These are phyloP conservation scores for Trifolium repens DNA, from an alignment of 306 rosid genomes.

Conservation along the genomic window DNA sequence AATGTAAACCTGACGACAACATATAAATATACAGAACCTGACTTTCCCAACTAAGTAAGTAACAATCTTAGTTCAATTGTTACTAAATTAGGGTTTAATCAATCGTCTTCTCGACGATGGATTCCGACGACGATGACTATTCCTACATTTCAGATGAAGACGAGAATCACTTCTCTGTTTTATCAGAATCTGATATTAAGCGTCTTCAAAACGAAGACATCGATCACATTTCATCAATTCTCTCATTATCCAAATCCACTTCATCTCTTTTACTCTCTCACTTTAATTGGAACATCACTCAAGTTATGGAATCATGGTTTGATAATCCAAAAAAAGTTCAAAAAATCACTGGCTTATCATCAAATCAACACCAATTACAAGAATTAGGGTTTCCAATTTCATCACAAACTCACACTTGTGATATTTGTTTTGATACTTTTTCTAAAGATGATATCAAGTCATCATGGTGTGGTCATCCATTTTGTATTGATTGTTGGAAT, in stretches of 20 bases:
- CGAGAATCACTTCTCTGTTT: neutral
- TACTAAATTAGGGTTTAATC: no score
- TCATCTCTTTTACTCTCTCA: neutral
- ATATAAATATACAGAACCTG: no score
- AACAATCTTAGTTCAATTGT: no score
- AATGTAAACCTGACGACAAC: no score
- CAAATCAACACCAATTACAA: neutral
- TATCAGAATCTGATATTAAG: neutral
- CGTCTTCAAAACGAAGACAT: neutral
- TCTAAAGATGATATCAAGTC: neutral
- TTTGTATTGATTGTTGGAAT: constrained; percentile 24
- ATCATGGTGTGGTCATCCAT: constrained; percentile 34
- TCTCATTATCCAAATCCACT: neutral
- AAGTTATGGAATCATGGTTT: neutral
- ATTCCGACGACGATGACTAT: neutral
- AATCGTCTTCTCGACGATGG: neutral
- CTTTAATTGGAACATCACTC: neutral
- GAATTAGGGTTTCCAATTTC: neutral
- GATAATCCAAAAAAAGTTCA: neutral
- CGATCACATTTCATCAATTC: neutral
- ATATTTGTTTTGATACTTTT: neutral
- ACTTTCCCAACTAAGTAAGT: no score
- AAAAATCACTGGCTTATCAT: neutral
- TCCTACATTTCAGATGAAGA: no score
- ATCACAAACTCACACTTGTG: neutral